Base-by-base conservation (phyloP, 495 filamentous ascomycete species). In the Penicillium tannophilum region DNA sequence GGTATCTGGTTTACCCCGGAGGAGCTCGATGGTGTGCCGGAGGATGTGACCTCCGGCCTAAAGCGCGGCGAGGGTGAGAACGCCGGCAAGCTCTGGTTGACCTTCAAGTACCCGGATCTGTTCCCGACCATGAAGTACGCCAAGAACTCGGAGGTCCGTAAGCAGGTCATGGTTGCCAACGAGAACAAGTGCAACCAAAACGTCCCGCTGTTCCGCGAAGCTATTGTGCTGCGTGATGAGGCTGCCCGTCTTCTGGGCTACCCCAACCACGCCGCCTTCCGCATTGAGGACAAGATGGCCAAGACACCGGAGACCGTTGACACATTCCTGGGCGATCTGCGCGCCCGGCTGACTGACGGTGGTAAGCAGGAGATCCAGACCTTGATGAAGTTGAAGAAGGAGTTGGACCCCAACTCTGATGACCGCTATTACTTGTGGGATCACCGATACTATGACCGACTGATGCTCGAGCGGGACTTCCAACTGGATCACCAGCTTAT, bases 231-330 rank as follows among this genome's bases (percentile, higher is more conserved):
- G 56, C 89, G 95, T 17, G 94, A 98, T 63, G 95, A 98, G 75
- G 91, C 88, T 23, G 94, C 95, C 35, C 86, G 95, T 51, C 77
- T 98, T 41, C 78, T 98, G 24, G 93, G 92, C 6, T 98, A 97
- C 72, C 89, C 88, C 19, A 90, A 96, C 66, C 93, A 97, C 75
- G 94, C 94, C 31, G 85, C 91, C 20, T 93, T 96, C 80, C 82
- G 84, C 33, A 90, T 98, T 46, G 93, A 97, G 72, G 90, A 94
- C 58, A 97, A 96, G 83, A 98, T 98, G 95, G 92, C 92, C 55
- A 97, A 98, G 81, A 89, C 86, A 1, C 86, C 92, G 0, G 84
- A 91, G 75, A 91, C 88, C 0, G 95, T 98, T 0, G 78, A 92
- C 64, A 83, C 85, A 54, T 97, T 98, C 73, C 72, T 98, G 19